Conservation (phyloP, 352 stramenopile genomes). For the Pythium aphanidermatum region DNA sequence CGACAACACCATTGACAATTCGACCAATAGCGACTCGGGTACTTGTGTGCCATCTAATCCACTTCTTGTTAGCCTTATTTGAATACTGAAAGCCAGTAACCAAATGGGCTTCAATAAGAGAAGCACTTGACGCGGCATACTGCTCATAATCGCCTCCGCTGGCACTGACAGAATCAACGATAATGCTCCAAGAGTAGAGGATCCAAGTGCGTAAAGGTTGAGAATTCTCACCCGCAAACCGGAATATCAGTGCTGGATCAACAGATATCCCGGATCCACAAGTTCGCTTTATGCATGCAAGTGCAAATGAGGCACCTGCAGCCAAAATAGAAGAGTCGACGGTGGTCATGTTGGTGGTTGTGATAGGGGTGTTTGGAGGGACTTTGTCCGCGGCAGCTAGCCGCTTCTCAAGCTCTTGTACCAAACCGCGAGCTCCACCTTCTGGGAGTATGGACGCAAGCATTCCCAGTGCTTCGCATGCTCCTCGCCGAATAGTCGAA, state of each 20-base stretch:
- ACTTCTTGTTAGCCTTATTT: slow-evolving; percentile 33
- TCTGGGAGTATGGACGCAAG: slow-evolving; percentile 24
- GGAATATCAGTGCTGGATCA: slow-evolving; percentile 69
- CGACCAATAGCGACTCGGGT: slow-evolving; percentile 24
- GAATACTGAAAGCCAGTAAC: slow-evolving; percentile 72
- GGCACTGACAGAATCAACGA: slow-evolving; percentile 71
- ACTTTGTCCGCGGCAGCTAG: slow-evolving; percentile 47
- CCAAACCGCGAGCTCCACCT: slow-evolving; percentile 16
- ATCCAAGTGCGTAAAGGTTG: slow-evolving; percentile 83
- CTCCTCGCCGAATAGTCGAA: slow-evolving; percentile 52
- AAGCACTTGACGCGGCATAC: slow-evolving; percentile 66
- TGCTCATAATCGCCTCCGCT: slow-evolving; percentile 79
- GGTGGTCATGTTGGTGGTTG: slow-evolving; percentile 17
- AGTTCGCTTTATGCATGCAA: slow-evolving; percentile 72
- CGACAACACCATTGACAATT: slow-evolving; percentile 34
- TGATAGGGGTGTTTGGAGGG: slow-evolving; percentile 20
- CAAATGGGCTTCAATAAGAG: slow-evolving; percentile 69
- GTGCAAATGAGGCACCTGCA: slow-evolving; percentile 62
- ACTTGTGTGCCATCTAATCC: slow-evolving; percentile 19
- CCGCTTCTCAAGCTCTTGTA: slow-evolving; percentile 70
- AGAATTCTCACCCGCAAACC: slow-evolving; percentile 52
- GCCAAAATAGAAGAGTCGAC: slow-evolving; percentile 43
- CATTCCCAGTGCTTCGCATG: slow-evolving; percentile 66
- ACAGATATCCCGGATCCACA: slow-evolving; percentile 75
- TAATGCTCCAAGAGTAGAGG: slow-evolving; percentile 77